Conservation (phyloP, 148 eudicot species). For the Cornus suecica region DNA sequence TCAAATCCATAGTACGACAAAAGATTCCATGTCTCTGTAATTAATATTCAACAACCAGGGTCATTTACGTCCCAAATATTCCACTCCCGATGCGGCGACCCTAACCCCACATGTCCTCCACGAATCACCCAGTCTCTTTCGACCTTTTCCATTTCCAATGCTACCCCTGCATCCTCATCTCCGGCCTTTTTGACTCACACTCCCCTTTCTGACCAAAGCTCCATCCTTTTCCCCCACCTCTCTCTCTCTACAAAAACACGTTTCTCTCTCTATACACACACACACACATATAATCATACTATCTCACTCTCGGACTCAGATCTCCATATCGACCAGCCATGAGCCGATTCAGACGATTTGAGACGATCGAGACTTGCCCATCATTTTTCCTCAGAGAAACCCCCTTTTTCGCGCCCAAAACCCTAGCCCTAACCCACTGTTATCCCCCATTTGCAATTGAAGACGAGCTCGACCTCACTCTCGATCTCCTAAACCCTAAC, state of each 20-base stretch:
- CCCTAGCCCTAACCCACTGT: constrained; percentile 14
- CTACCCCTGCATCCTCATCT: not conserved
- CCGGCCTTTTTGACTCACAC: not conserved
- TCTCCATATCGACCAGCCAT: constrained; percentile 18
- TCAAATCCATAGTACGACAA: not conserved
- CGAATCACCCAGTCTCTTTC: not conserved
- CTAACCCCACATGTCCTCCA: not conserved
- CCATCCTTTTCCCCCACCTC: not conserved
- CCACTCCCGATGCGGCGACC: not conserved
- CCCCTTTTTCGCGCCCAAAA: constrained; percentile 31
- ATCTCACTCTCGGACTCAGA: too few relatives aligned
- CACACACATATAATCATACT: too few relatives aligned
- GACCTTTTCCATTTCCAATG: not conserved
- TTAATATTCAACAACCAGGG: not conserved
- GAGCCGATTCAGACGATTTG: constrained; percentile 40
- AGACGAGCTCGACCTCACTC: constrained; percentile 31
- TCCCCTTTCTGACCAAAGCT: not conserved
- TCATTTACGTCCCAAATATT: not conserved
- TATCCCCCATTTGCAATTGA: constrained; percentile 24
- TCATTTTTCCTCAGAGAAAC: constrained; percentile 27
- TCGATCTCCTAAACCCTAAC: constrained; percentile 32
- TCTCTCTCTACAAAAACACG: not conserved
- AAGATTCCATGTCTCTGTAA: not conserved
- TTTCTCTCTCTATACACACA: too few relatives aligned
- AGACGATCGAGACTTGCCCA: constrained; percentile 37